Conservation (phyloP, 495 filamentous ascomycete genomes). For the Hypoxylon subgilvum region DNA sequence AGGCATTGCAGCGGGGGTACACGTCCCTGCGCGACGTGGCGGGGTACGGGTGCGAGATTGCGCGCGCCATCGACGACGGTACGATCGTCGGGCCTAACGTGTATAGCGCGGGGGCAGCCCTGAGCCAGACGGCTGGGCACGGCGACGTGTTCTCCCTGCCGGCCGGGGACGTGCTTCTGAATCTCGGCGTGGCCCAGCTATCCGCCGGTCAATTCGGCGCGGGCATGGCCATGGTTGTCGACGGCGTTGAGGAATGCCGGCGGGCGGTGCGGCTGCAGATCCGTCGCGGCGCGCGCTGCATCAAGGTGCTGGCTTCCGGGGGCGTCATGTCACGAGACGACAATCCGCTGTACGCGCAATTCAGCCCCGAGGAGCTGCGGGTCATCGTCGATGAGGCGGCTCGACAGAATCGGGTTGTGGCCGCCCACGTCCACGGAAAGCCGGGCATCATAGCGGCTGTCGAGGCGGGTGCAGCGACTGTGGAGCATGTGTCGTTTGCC, state of each 20-base stretch:
- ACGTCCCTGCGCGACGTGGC: constrained; percentile 61
- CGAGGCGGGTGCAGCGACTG: constrained; percentile 51
- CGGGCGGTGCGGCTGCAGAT: constrained; percentile 56
- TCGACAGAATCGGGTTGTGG: constrained; percentile 51
- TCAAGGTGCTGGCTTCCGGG: constrained; percentile 59
- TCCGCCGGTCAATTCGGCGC: constrained; percentile 39
- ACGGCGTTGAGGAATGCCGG: constrained; percentile 57
- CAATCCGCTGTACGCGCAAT: constrained; percentile 54
- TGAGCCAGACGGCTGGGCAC: constrained; percentile 59
- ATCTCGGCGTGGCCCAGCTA: constrained; percentile 29
- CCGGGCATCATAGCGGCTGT: constrained; percentile 57
- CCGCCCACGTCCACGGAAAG: constrained; percentile 60
- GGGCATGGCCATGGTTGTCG: constrained; percentile 41
- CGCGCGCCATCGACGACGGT: constrained; percentile 53
- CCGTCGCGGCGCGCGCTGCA: constrained; percentile 55
- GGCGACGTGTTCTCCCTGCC: constrained; percentile 52
- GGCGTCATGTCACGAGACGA: constrained; percentile 55
- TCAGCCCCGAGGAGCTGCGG: constrained; percentile 56
- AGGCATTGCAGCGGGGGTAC: constrained; percentile 55
- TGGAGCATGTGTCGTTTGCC: constrained; percentile 55
- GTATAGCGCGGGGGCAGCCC: constrained; percentile 48
- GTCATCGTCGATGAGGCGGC: constrained; percentile 57
- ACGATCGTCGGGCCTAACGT: constrained; percentile 56
- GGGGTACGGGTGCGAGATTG: constrained; percentile 52
- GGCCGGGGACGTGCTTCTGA: constrained; percentile 42